Conservation (phyloP, 306 rosid species). For the Cucurbita ficifolia region DNA sequence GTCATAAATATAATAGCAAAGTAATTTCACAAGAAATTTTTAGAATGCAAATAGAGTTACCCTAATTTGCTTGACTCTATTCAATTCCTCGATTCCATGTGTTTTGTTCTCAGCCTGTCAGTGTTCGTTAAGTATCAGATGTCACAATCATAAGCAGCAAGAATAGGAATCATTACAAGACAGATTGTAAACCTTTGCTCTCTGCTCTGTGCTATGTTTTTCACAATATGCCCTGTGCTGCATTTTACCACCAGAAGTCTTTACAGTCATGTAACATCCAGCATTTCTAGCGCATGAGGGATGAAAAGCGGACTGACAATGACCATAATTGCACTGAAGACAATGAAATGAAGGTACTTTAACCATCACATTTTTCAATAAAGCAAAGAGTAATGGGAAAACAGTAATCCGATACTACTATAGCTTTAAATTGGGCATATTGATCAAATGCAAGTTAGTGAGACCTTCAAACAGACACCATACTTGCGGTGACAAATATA, state of each 20-base stretch:
- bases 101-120: constrained; percentile 77
- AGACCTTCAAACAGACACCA: constrained; percentile 85
- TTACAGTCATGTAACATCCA: constrained; percentile 60
- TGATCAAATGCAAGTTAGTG: not conserved
- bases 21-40: not conserved
- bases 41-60: constrained; percentile 23
- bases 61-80: constrained; percentile 70
- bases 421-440: not conserved
- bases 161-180: not conserved
- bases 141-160: not conserved
- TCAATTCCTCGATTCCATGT: constrained; percentile 80
- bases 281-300: constrained; percentile 86
- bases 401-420: not conserved
- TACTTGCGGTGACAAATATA: constrained; percentile 52
- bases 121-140: not conserved
- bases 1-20: not conserved
- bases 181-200: constrained; percentile 50
- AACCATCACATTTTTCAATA: not conserved
- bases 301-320: constrained; percentile 76
- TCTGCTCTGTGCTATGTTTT: constrained; percentile 81
- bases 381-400: not conserved
- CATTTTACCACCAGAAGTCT: constrained; percentile 52
- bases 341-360: constrained; percentile 1
- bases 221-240: constrained; percentile 97
- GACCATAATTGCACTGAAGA: constrained; percentile 87